A percentile compares a stretch with the other conserved stretches of the same genome.
Evolutionary conservation across 2,329 filamentous ascomycete species (phyloP).

Genomic region (Fusarium sp.): DNA sequence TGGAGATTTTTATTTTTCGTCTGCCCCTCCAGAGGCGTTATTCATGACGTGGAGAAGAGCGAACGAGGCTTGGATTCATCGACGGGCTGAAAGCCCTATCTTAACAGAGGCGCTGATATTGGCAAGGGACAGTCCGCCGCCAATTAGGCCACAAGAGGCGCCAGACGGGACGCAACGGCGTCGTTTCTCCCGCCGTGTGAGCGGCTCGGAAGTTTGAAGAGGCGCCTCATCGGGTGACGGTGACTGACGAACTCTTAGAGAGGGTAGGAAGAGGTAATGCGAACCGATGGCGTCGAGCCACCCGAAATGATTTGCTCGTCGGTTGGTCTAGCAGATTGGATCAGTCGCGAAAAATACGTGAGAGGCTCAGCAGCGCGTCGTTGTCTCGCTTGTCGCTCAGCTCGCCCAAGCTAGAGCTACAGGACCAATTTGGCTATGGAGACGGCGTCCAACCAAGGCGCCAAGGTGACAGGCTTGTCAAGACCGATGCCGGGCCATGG

Average conservation of each 20-base stretch:
- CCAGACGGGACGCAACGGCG: constrained; percentile 4
- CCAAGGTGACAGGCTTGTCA: constrained; percentile 33
- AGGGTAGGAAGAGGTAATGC: constrained; percentile 9
- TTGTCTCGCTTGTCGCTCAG: constrained; percentile 1
- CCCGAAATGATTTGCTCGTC: constrained; percentile 6
- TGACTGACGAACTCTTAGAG: not conserved
- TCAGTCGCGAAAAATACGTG: not conserved
- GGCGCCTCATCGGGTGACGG: constrained; percentile 4
- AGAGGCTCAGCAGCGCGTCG: constrained; percentile 1
- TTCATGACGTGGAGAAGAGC: constrained; percentile 12
- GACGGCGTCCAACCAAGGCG: constrained; percentile 36
- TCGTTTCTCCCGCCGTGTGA: constrained; percentile 2
- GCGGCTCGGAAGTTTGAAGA: not conserved
- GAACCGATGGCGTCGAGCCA: constrained; percentile 34
- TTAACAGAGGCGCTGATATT: constrained; percentile 33
- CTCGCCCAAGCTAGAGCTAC: constrained; percentile 19
- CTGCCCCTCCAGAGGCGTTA: not conserved
- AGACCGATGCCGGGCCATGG: constrained; percentile 21
- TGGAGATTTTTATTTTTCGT: not conserved
- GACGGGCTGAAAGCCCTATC: constrained; percentile 13
- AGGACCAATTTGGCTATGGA: not conserved
- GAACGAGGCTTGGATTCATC: not conserved
- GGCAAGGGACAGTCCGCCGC: constrained; percentile 24
- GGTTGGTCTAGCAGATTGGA: not conserved
- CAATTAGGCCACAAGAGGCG: constrained; percentile 12